Conservation (phyloP, 306 rosid genomes). For the Begonia fuchsioides region DNA sequence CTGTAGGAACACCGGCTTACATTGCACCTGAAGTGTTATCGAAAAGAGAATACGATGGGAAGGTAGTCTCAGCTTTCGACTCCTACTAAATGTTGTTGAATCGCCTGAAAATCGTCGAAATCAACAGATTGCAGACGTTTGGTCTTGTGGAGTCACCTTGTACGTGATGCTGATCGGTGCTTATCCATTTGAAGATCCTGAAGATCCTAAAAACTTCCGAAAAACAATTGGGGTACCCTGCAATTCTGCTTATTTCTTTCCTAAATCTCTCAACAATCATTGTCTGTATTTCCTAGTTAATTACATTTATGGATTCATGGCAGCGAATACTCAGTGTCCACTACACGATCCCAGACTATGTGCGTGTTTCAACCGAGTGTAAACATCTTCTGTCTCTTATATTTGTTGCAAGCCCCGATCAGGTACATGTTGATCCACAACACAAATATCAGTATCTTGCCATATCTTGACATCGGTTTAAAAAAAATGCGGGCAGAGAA, state of each 20-base stretch:
- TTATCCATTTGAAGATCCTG: conserved; percentile 79
- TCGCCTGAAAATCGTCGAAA: too few species aligned
- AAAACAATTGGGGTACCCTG: conserved; percentile 41
- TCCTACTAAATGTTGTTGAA: too few species aligned
- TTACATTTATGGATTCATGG: not conserved
- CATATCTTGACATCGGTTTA: not conserved
- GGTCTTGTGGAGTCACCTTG: conserved; percentile 94
- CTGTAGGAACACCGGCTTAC: conserved; percentile 84
- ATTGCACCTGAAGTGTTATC: conserved; percentile 80
- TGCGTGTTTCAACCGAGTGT: not conserved
- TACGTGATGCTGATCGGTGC: conserved; percentile 78
- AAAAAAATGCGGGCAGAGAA: conserved; percentile 33
- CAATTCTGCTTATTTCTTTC: too few species aligned
- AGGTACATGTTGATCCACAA: not conserved
- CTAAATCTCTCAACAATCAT: too few species aligned
- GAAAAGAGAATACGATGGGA: conserved; percentile 62
- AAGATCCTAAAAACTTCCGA: conserved; percentile 56
- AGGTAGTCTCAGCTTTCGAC: conserved; percentile 27
- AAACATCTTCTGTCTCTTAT: not conserved
- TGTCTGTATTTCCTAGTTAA: too few species aligned
- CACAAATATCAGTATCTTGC: not conserved
- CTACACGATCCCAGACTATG: not conserved
- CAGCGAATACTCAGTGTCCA: not conserved
- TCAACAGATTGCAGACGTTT: conserved; percentile 76
- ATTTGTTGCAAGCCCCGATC: not conserved